These are phyloP conservation scores for Aspergillus caelatus DNA, from an alignment of 2,329 filamentous ascomycete genomes.

Conservation along the genomic window DNA sequence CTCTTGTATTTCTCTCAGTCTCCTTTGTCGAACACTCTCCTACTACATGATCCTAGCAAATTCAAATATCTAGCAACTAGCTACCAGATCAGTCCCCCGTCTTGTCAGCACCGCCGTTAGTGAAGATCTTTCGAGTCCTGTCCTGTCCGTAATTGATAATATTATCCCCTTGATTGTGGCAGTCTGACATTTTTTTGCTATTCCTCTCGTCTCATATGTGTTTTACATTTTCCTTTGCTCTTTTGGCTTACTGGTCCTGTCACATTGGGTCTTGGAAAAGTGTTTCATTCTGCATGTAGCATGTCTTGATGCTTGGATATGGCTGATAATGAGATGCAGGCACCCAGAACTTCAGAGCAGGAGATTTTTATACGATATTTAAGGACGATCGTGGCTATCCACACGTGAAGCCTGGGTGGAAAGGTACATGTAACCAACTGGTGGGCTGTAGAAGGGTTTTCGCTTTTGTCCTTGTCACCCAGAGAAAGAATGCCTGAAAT, in stretches of 20 bases:
- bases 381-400: neutral
- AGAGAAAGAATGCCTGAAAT: neutral
- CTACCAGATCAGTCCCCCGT: constrained; percentile 19
- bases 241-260: neutral
- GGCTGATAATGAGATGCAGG: constrained; percentile 5
- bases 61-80: constrained; percentile 34
- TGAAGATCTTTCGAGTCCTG: constrained; percentile 15
- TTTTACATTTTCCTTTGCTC: constrained; percentile 1
- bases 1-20: constrained; percentile 35
- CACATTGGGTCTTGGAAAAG: constrained; percentile 2
- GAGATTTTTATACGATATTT: neutral
- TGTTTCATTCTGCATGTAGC: neutral
- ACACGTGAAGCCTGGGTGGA: neutral
- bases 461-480: neutral
- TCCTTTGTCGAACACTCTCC: constrained; percentile 33
- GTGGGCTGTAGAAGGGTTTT: neutral
- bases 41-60: constrained; percentile 38
- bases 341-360: neutral
- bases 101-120: constrained; percentile 6
- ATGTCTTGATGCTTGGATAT: constrained; percentile 3
- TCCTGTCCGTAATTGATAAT: constrained; percentile 24
- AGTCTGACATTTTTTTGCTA: neutral
- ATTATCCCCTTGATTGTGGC: constrained; percentile 1
- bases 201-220: constrained; percentile 4
- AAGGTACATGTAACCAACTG: neutral